Evolutionary conservation across 129 eudicot species (phyloP), one percentile per base, ranked within the genome.

Genomic region (Tanacetum coccineum): DNA sequence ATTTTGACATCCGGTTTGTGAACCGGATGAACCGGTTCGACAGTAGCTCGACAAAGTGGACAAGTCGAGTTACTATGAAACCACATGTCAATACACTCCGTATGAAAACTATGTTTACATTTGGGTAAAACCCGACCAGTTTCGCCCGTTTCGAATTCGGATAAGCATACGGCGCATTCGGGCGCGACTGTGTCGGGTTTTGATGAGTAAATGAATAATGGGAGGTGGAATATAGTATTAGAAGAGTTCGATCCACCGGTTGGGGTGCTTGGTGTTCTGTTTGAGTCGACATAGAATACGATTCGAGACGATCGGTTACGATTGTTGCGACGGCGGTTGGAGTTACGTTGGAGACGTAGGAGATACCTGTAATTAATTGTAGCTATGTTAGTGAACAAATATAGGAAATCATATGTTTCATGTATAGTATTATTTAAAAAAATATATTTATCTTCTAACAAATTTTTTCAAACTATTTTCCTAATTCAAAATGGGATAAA

Each of bases 1-100:
- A 15, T 10, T 66, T 30, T 3, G n/a, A 26, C 51, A n/a, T 28
- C 39, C 57, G 47, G 14, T 39, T 0, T 7, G 9, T n/a, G 25
- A 5, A 3, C 56, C 3, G 14, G 7, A 19, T 53, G 19, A 1
- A 78, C 75, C 21, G 68, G 78, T 21, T 89, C 96, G 5, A 94
- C 99, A 46, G 83, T 77, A 11, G 93, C 70, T 28, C 99, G 95
- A 77, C 98, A 92, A 59, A 92, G 78, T 0, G 98, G 98, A 69
- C 98, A 92, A 1, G 96, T 88, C 4, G 95, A 83, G 64, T 92
- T 85, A 51, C 89, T 79, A 13, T 62, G 82, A 49, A 92, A 92
- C 96, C 98, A 92, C 96, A 92, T 85, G 12, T 92, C 98, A 46
- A 88, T 92, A 68, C 98, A 92, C 13, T 80, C 98, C 0, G 77